phyloP scores from a whole-genome alignment of 176 grass and related monocot genomes.

The Otatea glauca region DNA sequence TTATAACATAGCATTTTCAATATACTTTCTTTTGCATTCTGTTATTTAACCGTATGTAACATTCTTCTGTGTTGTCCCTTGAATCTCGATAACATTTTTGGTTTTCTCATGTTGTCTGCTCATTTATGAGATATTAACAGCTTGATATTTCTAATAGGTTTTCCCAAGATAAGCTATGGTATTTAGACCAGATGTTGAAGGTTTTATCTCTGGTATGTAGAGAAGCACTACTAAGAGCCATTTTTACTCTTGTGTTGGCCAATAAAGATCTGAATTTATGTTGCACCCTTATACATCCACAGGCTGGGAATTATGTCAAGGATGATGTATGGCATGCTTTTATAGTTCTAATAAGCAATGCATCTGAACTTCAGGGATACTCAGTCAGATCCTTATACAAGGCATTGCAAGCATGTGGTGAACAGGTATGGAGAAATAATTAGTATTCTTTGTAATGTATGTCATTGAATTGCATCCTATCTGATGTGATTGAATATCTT shows the following conservation, averaged over 20 bases:
- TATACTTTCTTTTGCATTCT: slow-evolving; percentile 1
- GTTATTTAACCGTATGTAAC: slow-evolving; percentile 21
- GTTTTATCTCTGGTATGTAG: slow-evolving; percentile 90
- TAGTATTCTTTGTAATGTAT: slow-evolving; percentile 39
- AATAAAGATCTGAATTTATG: slow-evolving; percentile 25
- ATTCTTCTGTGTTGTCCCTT: not conserved
- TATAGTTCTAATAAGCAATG: slow-evolving; percentile 89
- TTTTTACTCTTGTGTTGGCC: slow-evolving; percentile 19
- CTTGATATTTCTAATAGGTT: slow-evolving; percentile 68
- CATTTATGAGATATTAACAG: slow-evolving; percentile 36
- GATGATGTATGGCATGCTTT: slow-evolving; percentile 97
- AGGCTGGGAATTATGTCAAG: slow-evolving; percentile 94
- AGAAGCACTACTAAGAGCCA: slow-evolving; percentile 8
- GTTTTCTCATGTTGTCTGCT: slow-evolving; percentile 30
- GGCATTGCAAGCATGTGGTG: slow-evolving; percentile 64
- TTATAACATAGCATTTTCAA: slow-evolving; percentile 19
- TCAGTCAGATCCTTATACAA: slow-evolving; percentile 91
- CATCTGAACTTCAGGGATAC: slow-evolving; percentile 96
- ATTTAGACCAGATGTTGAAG: slow-evolving; percentile 98
- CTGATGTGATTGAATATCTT: slow-evolving; percentile 33
- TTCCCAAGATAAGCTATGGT: slow-evolving; percentile 95
- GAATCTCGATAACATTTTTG: not conserved
- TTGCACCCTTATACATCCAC: slow-evolving; percentile 29
- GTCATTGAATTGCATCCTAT: slow-evolving; percentile 28
- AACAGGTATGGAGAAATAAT: slow-evolving; percentile 66